Percentiles rank a stretch among this genome's conserved stretches.
Conservation (phyloP, 78 protist genomes). For the Polysphondylium violaceum region DNA sequence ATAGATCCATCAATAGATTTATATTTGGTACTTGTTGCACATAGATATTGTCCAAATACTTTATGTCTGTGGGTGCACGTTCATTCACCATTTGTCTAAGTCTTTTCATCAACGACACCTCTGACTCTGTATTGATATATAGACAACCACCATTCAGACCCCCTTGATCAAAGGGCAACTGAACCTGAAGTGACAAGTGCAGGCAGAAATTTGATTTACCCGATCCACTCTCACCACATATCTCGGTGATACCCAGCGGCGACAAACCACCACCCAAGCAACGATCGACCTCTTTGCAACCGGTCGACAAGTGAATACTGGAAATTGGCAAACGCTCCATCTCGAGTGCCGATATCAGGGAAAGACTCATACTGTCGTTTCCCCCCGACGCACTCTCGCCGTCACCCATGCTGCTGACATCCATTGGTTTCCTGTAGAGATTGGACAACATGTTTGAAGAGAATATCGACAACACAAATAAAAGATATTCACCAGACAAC, state of each 20-base stretch:
- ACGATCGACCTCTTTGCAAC: conserved; percentile 6
- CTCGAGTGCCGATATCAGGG: conserved; percentile 20
- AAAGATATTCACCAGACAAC: background rate
- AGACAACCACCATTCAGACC: conserved; percentile 68
- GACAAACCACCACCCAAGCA: conserved; percentile 57
- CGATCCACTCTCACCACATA: conserved; percentile 71
- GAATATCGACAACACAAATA: background rate
- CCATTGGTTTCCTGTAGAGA: background rate
- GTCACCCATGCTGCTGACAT: background rate
- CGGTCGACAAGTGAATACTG: conserved; percentile 19
- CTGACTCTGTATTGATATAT: conserved; percentile 40
- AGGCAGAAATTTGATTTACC: conserved; percentile 62
- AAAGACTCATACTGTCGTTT: background rate
- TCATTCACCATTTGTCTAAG: conserved; percentile 26
- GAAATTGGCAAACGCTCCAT: conserved; percentile 37
- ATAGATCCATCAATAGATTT: conserved; percentile 9
- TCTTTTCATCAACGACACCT: conserved; percentile 27
- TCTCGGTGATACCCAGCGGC: conserved; percentile 69
- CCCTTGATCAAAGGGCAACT: conserved; percentile 53
- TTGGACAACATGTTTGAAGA: conserved; percentile 34
- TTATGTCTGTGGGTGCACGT: background rate
- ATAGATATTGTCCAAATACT: conserved; percentile 3
- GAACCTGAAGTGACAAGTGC: conserved; percentile 54
- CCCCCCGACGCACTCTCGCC: background rate
- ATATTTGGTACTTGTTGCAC: conserved; percentile 13